Evolutionary conservation across 2,329 filamentous ascomycete species (phyloP), one percentile per base, ranked within the genome.

Genomic region (Stachybotrys chlorohalonatus): DNA sequence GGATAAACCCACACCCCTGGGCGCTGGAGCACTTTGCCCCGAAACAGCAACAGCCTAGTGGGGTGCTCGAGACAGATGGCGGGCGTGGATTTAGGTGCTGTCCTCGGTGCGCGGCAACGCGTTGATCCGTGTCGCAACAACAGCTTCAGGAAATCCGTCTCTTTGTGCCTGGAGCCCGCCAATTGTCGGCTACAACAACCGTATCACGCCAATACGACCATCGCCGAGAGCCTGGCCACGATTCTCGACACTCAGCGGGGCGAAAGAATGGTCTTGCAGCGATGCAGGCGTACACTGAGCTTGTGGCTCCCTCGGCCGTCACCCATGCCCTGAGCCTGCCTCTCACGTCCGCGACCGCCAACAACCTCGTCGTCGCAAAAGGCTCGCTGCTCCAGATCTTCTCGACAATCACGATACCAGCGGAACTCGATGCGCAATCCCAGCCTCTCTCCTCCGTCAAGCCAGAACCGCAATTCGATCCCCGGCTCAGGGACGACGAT

Each of bases 211-310:
- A 24, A 24, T 24, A 24, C 24, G 24, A 24, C 24, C 24, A 24
- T 24, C 24, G 24, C 24, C 24, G 24, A 24, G 24, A 24, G 24
- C 24, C 24, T 24, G 24, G 4, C 24, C 24, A 24, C 24, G 24
- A 24, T 24, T 24, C 24, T 53, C 46, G 49, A 55, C 57, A 9
- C 9, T 42, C 8, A 9, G 36, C 9, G 13, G 36, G 36, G 59
- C 53, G 59, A 59, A 64, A 68, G 61, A 64, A 72, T 73, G 71
- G 62, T 65, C 59, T 63, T 63, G 68, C 65, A 59, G 60, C 61
- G 51, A 97, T 97, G 93, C 93, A 97, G 83, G 95, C 90, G 79
- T 97, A 97, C 75, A 92, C 90, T 67, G 94, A 99, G 80, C 80
- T 99, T 70, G 85, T 90, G 70, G 89, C 93, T 76, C 92, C 94